These are phyloP conservation scores for Alternaria ethzedia DNA, from an alignment of 2,329 filamentous ascomycete genomes.

Conservation along the genomic window DNA sequence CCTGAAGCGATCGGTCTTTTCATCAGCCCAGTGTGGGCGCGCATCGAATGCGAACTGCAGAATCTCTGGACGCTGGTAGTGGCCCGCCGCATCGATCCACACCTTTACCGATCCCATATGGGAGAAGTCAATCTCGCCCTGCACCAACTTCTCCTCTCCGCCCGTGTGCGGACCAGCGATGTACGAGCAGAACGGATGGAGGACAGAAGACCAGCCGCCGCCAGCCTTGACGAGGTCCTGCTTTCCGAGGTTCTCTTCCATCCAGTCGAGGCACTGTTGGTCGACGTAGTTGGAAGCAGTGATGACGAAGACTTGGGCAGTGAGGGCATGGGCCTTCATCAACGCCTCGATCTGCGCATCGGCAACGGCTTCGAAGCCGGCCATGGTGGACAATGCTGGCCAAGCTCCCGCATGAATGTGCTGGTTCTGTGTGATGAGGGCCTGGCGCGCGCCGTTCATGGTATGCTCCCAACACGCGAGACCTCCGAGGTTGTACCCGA, in stretches of 20 bases:
- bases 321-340: constrained; percentile 56
- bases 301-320: constrained; percentile 54
- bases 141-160: constrained; percentile 41
- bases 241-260: constrained; percentile 45
- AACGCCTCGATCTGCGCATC: constrained; percentile 56
- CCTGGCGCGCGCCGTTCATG: constrained; percentile 49
- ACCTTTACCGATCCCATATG: constrained; percentile 45
- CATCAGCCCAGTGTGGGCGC: constrained; percentile 41
- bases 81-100: constrained; percentile 47
- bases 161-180: constrained; percentile 46
- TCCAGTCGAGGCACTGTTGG: constrained; percentile 50
- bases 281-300: constrained; percentile 54
- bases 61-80: constrained; percentile 47
- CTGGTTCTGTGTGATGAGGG: constrained; percentile 42
- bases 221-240: constrained; percentile 44
- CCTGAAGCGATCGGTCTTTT: constrained; percentile 34
- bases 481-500: constrained; percentile 45
- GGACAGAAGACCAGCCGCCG: constrained; percentile 45
- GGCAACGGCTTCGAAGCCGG: constrained; percentile 51
- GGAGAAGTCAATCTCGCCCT: constrained; percentile 45
- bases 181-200: constrained; percentile 46
- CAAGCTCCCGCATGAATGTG: constrained; percentile 49
- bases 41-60: constrained; percentile 41
- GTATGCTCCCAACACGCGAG: constrained; percentile 50
- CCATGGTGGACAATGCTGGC: constrained; percentile 47